Percentiles rank a stretch among this genome's conserved stretches.
Evolutionary conservation across 2,329 filamentous ascomycete genomes (phyloP).

Genomic region (Aspergillus sp.): DNA sequence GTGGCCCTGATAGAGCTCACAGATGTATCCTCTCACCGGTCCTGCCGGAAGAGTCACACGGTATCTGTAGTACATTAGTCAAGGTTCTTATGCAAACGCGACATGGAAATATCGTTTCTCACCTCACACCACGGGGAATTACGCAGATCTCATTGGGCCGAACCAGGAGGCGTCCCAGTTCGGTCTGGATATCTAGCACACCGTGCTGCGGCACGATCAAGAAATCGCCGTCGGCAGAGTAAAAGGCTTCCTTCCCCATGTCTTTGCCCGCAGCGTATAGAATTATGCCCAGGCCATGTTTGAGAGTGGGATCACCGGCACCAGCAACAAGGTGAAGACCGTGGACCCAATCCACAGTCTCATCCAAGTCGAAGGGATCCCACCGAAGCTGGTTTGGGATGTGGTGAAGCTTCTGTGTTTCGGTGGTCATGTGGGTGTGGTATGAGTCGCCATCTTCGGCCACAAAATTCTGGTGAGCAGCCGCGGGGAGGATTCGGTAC

Average conservation of each 20-base stretch:
- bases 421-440: conserved; percentile 45
- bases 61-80: conserved; percentile 50
- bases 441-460: conserved; percentile 50
- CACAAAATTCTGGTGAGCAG: conserved; percentile 57
- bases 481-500: conserved; percentile 68
- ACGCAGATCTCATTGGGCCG: conserved; percentile 77
- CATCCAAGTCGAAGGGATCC: conserved; percentile 74
- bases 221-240: conserved; percentile 80
- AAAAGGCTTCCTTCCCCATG: conserved; percentile 80
- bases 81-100: background rate
- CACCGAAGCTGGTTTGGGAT: conserved; percentile 81
- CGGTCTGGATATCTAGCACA: conserved; percentile 72
- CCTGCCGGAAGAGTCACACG: conserved; percentile 66
- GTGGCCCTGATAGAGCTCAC: conserved; percentile 73
- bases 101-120: background rate
- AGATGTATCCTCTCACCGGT: conserved; percentile 70
- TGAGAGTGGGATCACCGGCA: conserved; percentile 76
- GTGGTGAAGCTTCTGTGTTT: conserved; percentile 63
- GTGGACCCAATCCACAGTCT: conserved; percentile 68
- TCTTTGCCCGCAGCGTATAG: conserved; percentile 76
- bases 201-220: conserved; percentile 76
- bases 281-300: conserved; percentile 76
- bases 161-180: conserved; percentile 73
- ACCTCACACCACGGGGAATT: conserved; percentile 70
- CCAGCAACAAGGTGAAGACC: conserved; percentile 73